Base-by-base conservation (phyloP, 2,329 filamentous ascomycete species). In the Stagonosporopsis cucurbitacearum region DNA sequence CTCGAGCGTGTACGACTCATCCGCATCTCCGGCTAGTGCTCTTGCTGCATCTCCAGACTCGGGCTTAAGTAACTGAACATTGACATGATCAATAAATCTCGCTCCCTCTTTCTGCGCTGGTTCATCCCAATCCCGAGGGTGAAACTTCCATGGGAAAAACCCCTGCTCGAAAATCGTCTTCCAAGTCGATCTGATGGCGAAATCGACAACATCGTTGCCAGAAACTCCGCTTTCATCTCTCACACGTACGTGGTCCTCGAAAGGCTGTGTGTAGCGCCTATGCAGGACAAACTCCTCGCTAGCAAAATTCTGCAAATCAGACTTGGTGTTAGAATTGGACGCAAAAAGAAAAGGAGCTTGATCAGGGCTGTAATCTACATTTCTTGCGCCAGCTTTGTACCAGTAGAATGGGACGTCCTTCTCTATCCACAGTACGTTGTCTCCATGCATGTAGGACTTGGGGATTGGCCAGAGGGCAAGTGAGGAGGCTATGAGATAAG, bases 131-230 rank as follows among this genome's bases (percentile, higher is more conserved):
- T 86, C 81, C 30, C 88, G 84, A 22, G 84, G 81, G 60, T 89
- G 83, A 51, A 95, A 84, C 77, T 88, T 92, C 90, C 90, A 95
- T 0, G 91, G 91, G 15, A 91, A 83, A 59, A 93, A 86, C 64
- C 84, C 86, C 55, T 88, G 79, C 23, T 83, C 76, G 74, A 92
- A 89, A 52, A 94, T 85, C 54, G 82, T 84, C 22, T 81, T 74
- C 60, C 87, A 78, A 9, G 88, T 81, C 42, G 88, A 83, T 20
- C 77, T 63, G 28, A 83, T 77, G 7, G 81, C 80, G 52, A 74
- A 76, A 20, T 77, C 69, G 15, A 83, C 63, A 11, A 83, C 78
- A 75, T 73, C 64, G 8, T 84, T 75, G 58, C 85, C 83, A 15
- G 82, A 79, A 3, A 81, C 45, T 35, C 50, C 48, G 49, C 52